Evolutionary conservation across 2,329 filamentous ascomycete species (phyloP), one percentile per base, ranked within the genome.

Genomic region (Trichoderma breve): DNA sequence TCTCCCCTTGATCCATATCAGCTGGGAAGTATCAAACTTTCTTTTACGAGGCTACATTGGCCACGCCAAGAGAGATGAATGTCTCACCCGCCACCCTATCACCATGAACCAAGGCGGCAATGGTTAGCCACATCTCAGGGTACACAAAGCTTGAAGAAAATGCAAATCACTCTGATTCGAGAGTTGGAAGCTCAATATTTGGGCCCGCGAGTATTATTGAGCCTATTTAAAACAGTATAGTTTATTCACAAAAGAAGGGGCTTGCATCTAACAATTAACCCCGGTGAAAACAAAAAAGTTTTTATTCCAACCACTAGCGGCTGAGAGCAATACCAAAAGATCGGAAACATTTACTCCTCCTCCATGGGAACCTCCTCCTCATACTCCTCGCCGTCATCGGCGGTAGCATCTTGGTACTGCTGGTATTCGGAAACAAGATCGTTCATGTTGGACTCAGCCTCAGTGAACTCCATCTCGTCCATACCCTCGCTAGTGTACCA

Each of bases 391-490:
- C 93, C 95, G 86, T 98, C 96, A 74, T 95, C 97, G 85, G 97
- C 90, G 80, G 93, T 93, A 82, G 96, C 96, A 85, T 98, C 96
- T 90, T 98, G 96, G 91, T 98, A 98, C 86, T 99, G 96, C 90
- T 98, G 96, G 89, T 98, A 98, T 86, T 99, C 96, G 75, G 94
- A 97, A 80, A 98, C 95, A 82, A 99, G 88, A 85, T 99, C 96
- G 89, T 98, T 98, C 95, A 99, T 98, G 90, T 99, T 99, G 87
- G 93, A 97, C 91, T 98, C 96, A 79, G 96, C 96, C 90, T 98
- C 96, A 82, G 96, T 98, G 89, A 99, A 99, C 89, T 99, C 96
- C 96, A 98, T 98, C 92, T 98, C 96, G 87, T 99, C 96, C 96
- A 99, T 98, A 88, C 96, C 96, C 90, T 99, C 96, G 83, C 95